Evolutionary conservation across 169 alveolate species (phyloP), one percentile per base, ranked within the genome.

Genomic region (Babesia bovis): DNA sequence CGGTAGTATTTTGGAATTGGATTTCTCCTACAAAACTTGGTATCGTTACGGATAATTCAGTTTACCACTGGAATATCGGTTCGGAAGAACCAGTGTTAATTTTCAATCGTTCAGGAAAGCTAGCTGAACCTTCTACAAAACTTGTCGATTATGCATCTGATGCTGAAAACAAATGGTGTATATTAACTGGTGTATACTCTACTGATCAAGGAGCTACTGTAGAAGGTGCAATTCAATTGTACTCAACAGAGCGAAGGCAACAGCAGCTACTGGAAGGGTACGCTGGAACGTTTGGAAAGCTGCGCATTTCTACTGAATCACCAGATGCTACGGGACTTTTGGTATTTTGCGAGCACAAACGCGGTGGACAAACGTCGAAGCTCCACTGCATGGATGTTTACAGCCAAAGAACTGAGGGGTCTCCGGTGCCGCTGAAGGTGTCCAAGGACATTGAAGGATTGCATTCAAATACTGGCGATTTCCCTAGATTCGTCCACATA

Each of bases 231-330:
- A 94, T 97, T 84, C 98, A 96, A 87, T 89, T 97, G 56, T 96
- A 88, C 86, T 90, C 94, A 57, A 94, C 93, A 30, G 98, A 94
- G 70, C 93, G 92, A 72, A 82, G 93, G 0, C 96, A 93, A 73
- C 96, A 95, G 81, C 97, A 97, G 88, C 87, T 93, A 35, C 85
- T 97, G 36, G 98, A 95, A 81, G 99, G 99, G 6, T 95, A 93
- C 79, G 92, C 97, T 23, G 98, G 98, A 23, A 89, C 95, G 65
- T 96, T 97, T 87, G 96, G 97, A 36, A 74, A 75, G 33, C 55
- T 84, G 10, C 78, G 87, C 32, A 49, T 66, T 15, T 33, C 57
- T 0, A 49, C 33, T 13, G 82, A 77, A 19, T 19, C 61, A 30
- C 17, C 59, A 28, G 69, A 57, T 35, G 21, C 51, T n/a, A 68